These are phyloP conservation scores for Lentinula lateritia DNA, from an alignment of 768 basidiomycete genomes.

Conservation along the genomic window DNA sequence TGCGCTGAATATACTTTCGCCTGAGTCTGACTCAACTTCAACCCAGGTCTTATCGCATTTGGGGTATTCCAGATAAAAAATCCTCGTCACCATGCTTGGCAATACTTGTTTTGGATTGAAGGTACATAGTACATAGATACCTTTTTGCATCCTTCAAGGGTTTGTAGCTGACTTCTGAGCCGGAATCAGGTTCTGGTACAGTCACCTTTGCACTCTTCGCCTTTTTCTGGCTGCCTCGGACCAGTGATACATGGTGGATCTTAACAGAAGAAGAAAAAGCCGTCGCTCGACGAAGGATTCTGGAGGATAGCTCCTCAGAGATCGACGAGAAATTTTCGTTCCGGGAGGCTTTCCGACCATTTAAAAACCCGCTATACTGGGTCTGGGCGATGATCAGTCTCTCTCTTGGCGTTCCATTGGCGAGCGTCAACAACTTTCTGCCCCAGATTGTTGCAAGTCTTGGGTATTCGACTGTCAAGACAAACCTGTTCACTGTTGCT, in stretches of 20 bases:
- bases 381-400: slow-evolving; percentile 41
- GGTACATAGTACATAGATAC: slow-evolving; percentile 17
- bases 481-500: slow-evolving; percentile 48
- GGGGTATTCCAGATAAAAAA: slow-evolving; percentile 45
- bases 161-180: background rate
- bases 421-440: slow-evolving; percentile 50
- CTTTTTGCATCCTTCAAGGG: no score
- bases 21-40: background rate
- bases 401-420: slow-evolving; percentile 41
- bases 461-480: slow-evolving; percentile 42
- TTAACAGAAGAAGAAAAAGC: slow-evolving; percentile 33
- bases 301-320: slow-evolving; percentile 39
- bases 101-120: slow-evolving; percentile 50
- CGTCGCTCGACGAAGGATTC: slow-evolving; percentile 35
- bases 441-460: slow-evolving; percentile 40
- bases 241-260: slow-evolving; percentile 34
- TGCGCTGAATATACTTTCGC: slow-evolving; percentile 6
- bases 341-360: slow-evolving; percentile 38
- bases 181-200: slow-evolving; percentile 30
- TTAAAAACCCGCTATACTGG: slow-evolving; percentile 42
- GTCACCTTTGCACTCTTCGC: slow-evolving; percentile 39
- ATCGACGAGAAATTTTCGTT: slow-evolving; percentile 35
- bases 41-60: slow-evolving; percentile 39
- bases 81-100: slow-evolving; percentile 40
- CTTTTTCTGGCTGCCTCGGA: slow-evolving; percentile 40